Percentiles rank a stretch among this genome's conserved stretches.
Evolutionary conservation across 176 grass and related monocot genomes (phyloP).

Genomic region (Rhynchospora breviuscula): DNA sequence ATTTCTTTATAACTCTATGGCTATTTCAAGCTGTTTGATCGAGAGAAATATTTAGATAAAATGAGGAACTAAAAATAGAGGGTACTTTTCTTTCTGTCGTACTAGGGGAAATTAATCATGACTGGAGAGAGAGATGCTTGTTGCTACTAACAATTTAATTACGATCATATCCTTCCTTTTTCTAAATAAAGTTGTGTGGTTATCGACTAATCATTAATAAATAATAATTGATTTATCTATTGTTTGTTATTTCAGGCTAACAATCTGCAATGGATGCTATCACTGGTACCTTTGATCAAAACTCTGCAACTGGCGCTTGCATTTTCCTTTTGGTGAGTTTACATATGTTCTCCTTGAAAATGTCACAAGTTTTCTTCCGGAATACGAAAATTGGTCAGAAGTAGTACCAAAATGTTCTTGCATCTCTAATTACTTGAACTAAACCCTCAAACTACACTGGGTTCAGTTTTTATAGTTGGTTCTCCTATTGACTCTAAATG

Average conservation of each 20-base stretch:
- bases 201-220: not conserved
- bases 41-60: not conserved
- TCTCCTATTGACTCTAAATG: not conserved
- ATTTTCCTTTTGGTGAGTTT: conserved; percentile 76
- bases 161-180: not conserved
- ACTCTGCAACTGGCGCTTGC: conserved; percentile 79
- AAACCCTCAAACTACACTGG: not conserved
- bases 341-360: not conserved
- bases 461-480: not conserved
- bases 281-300: conserved; percentile 68
- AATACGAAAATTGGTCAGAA: not conserved
- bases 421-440: not conserved
- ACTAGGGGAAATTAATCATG: no score
- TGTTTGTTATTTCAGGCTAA: conserved; percentile 35
- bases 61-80: not conserved
- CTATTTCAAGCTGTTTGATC: not conserved
- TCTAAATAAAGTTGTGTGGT: not conserved
- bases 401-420: not conserved
- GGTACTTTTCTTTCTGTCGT: not conserved
- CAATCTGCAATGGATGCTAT: conserved; percentile 88
- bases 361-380: not conserved
- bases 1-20: not conserved
- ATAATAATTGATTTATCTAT: not conserved
- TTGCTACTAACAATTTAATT: not conserved
- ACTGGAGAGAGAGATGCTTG: not conserved